Percentiles rank a stretch among this genome's conserved stretches.
Conservation (phyloP, 345 rosid species). For the Tarenaya hassleriana region DNA sequence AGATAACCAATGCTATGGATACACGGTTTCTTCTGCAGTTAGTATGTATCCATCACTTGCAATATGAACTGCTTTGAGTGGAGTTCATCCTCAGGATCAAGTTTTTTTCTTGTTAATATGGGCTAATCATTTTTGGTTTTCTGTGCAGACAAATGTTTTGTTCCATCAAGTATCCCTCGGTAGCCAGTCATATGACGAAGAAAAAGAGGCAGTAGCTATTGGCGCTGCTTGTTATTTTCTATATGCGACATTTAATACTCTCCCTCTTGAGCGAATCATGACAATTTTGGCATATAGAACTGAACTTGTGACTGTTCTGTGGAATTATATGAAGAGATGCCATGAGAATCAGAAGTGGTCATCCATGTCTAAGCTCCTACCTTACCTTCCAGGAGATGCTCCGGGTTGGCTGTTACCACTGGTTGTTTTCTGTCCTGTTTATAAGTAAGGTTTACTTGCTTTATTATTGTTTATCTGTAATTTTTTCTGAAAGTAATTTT, state of each 20-base stretch:
- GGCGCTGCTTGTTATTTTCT: constrained; percentile 93
- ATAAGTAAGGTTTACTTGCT: constrained; percentile 60
- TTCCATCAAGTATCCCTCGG: constrained; percentile 45
- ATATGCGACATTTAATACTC: constrained; percentile 66
- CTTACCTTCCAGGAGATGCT: constrained; percentile 67
- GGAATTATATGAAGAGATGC: constrained; percentile 87
- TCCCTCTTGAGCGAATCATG: constrained; percentile 80
- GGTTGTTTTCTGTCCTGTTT: constrained; percentile 93
- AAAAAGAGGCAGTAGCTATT: constrained; percentile 68
- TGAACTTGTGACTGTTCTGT: constrained; percentile 80
- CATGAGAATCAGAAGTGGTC: too few relatives aligned
- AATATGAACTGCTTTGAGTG: constrained; percentile 13
- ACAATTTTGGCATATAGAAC: constrained; percentile 90
- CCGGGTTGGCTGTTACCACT: constrained; percentile 96
- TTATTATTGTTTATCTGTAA: constrained; percentile 3
- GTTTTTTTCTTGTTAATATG: constrained; percentile 10
- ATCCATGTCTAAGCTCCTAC: constrained; percentile 47
- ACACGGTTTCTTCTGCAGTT: constrained; percentile 86
- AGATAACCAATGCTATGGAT: constrained; percentile 68
- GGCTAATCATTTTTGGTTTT: constrained; percentile 22
- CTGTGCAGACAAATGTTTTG: constrained; percentile 68
- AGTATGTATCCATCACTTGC: constrained; percentile 44
- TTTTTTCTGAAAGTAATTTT: constrained; percentile 9
- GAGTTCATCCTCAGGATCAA: constrained; percentile 14
- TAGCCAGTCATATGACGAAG: constrained; percentile 37